Percentiles rank a stretch among this genome's conserved stretches.
Conservation (phyloP, 345 rosid genomes). For the Kernera saxatilis region DNA sequence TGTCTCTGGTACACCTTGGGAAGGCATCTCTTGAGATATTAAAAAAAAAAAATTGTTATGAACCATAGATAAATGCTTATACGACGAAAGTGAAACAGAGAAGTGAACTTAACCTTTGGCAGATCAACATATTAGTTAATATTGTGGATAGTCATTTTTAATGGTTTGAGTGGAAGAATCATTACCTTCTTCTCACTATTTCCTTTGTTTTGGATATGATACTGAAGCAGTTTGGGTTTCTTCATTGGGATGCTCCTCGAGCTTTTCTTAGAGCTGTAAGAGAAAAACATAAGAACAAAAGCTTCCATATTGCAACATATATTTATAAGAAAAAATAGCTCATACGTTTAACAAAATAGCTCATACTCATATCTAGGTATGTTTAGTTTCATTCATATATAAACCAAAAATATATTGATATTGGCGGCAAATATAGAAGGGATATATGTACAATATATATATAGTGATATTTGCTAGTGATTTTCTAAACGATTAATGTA, state of each 20-base stretch:
- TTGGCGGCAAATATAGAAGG: too few species aligned
- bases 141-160: slow-evolving; percentile 77
- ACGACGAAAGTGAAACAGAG: background rate
- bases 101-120: slow-evolving; percentile 52
- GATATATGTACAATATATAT: too few species aligned
- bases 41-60: background rate
- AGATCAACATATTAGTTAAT: slow-evolving; percentile 84
- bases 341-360: too few species aligned
- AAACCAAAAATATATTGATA: too few species aligned
- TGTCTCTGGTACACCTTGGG: slow-evolving; percentile 59
- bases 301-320: background rate
- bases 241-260: slow-evolving; percentile 37
- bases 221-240: slow-evolving; percentile 12
- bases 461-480: too few species aligned
- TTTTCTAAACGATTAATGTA: too few species aligned
- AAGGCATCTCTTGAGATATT: slow-evolving; percentile 58
- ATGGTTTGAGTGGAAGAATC: slow-evolving; percentile 87
- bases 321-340: slow-evolving; percentile 30
- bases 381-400: too few species aligned
- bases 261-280: slow-evolving; percentile 51
- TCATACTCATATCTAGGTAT: too few species aligned
- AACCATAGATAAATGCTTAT: background rate
- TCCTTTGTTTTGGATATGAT: background rate
- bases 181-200: slow-evolving; percentile 56
- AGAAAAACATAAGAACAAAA: slow-evolving; percentile 10